phyloP scores from a whole-genome alignment of 805 yeast species.

The Ogataea thermomethanolica region DNA sequence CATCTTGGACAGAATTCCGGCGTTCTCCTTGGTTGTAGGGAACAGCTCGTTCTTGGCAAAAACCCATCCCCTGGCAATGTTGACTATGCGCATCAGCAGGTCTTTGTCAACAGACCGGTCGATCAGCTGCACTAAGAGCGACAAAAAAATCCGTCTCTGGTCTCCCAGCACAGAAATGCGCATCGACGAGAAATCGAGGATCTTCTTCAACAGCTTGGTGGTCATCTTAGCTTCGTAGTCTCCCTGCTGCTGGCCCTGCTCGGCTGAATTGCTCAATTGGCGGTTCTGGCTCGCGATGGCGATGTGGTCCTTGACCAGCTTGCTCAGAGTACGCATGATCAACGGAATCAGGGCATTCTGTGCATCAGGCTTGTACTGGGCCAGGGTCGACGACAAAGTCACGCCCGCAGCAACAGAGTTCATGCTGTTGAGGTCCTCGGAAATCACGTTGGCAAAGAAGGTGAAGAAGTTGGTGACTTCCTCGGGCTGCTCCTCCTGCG shows the following conservation, averaged over 20 bases:
- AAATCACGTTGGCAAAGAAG: slow-evolving; percentile 61
- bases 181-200: slow-evolving; percentile 71
- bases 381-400: slow-evolving; percentile 76
- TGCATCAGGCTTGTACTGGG: slow-evolving; percentile 66
- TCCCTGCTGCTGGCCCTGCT: slow-evolving; percentile 21
- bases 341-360: slow-evolving; percentile 73
- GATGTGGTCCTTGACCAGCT: slow-evolving; percentile 83
- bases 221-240: slow-evolving; percentile 81
- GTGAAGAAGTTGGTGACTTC: slow-evolving; percentile 61
- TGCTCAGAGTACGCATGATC: slow-evolving; percentile 83
- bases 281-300: slow-evolving; percentile 52
- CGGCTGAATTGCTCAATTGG: slow-evolving; percentile 22
- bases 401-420: slow-evolving; percentile 86
- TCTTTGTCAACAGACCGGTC: slow-evolving; percentile 82
- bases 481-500: slow-evolving; percentile 55
- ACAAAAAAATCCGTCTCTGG: slow-evolving; percentile 83
- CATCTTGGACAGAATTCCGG: slow-evolving; percentile 91
- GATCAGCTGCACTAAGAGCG: slow-evolving; percentile 82
- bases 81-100: slow-evolving; percentile 68
- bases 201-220: slow-evolving; percentile 68
- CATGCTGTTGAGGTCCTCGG: slow-evolving; percentile 69
- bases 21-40: slow-evolving; percentile 95
- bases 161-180: slow-evolving; percentile 89
- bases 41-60: slow-evolving; percentile 77
- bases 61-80: slow-evolving; percentile 84